These are phyloP conservation scores for Fusarium cyanostomum DNA, from an alignment of 2,329 filamentous ascomycete genomes.

Conservation along the genomic window DNA sequence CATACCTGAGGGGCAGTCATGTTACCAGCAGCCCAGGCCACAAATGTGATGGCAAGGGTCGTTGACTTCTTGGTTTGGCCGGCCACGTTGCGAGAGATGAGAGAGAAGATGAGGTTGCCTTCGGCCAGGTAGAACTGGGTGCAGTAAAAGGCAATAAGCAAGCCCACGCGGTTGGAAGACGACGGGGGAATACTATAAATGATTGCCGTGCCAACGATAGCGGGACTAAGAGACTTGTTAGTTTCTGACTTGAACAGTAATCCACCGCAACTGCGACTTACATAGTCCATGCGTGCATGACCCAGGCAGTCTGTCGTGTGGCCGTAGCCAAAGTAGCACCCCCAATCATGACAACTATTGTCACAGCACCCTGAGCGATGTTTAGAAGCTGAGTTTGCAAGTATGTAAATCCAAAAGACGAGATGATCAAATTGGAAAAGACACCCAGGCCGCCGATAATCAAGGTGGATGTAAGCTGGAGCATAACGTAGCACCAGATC, in stretches of 20 bases:
- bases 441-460: conserved; percentile 18
- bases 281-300: conserved; percentile 9
- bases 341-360: conserved; percentile 50
- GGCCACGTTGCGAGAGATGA: conserved; percentile 3
- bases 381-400: conserved; percentile 18
- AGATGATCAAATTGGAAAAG: neutral
- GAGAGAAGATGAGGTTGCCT: neutral
- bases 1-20: neutral
- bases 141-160: conserved; percentile 54
- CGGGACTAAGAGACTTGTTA: neutral
- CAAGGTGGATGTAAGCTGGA: conserved; percentile 6
- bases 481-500: conserved; percentile 39
- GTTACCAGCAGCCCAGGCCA: neutral
- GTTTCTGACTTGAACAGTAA: too few species aligned
- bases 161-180: conserved; percentile 46
- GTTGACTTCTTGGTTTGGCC: conserved; percentile 1
- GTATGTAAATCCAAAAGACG: conserved; percentile 16
- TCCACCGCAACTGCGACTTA: neutral
- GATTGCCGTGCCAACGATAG: conserved; percentile 53
- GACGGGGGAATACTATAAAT: conserved; percentile 50
- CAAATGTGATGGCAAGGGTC: neutral
- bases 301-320: conserved; percentile 29
- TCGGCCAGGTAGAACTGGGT: conserved; percentile 43
- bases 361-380: conserved; percentile 12
- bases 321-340: conserved; percentile 8